Percentiles rank a stretch among this genome's conserved stretches.
Conservation (phyloP, 345 rosid species). For the Citrus unshiu region DNA sequence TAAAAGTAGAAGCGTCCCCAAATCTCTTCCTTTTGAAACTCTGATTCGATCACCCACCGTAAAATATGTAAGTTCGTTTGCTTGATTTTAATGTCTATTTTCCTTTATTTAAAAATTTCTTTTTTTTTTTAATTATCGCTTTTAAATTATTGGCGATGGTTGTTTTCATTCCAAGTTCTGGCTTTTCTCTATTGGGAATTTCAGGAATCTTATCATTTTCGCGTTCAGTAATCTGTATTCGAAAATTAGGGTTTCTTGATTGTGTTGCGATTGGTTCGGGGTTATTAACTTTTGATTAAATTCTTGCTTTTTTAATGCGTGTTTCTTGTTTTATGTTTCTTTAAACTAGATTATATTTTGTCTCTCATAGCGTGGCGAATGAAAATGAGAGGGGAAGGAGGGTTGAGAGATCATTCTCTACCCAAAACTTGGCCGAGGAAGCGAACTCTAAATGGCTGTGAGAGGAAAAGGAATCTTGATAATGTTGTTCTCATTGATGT, state of each 20-base stretch:
- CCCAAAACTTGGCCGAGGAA: constrained; percentile 39
- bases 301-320: not conserved
- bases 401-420: constrained; percentile 38
- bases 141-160: not conserved
- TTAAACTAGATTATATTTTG: not conserved
- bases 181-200: not conserved
- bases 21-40: not conserved
- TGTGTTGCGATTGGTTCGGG: not conserved
- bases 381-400: constrained; percentile 37
- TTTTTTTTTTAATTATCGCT: not conserved
- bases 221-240: not conserved
- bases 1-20: no score
- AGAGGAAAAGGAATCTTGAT: constrained; percentile 30
- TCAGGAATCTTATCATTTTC: not conserved
- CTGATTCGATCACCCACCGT: not conserved
- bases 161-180: not conserved
- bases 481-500: constrained; percentile 65
- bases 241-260: constrained; percentile 2
- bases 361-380: not conserved
- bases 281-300: not conserved
- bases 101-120: not conserved
- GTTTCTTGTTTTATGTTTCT: not conserved
- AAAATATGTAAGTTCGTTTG: not conserved
- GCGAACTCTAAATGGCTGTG: constrained; percentile 30
- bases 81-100: not conserved